Conservation (phyloP, 106 monocot genomes). For the Gastrodia elata region DNA sequence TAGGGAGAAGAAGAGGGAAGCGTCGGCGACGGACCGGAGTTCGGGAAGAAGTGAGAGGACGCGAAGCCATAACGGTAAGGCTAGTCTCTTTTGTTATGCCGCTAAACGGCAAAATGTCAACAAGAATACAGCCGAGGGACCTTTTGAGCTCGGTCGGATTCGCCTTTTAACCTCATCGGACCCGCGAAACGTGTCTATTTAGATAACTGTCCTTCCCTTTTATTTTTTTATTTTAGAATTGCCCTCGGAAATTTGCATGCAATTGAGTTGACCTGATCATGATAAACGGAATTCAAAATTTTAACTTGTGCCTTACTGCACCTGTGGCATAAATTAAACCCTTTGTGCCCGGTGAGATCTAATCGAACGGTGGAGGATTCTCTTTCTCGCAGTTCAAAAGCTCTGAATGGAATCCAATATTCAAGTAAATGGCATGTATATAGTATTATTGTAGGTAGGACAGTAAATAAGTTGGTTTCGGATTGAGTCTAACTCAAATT, state of each 20-base stretch:
- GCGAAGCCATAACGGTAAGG: background rate
- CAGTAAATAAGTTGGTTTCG: too few relatives aligned
- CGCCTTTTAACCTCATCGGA: background rate
- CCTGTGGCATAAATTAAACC: too few relatives aligned
- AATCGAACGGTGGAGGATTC: too few relatives aligned
- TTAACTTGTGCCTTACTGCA: too few relatives aligned
- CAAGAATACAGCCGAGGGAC: background rate
- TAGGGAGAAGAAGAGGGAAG: background rate
- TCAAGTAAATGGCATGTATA: too few relatives aligned
- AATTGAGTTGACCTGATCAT: background rate
- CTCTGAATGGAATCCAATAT: too few relatives aligned
- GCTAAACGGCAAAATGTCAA: background rate
- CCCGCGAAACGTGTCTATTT: conserved; percentile 1
- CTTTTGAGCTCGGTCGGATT: background rate
- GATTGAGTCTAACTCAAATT: too few relatives aligned
- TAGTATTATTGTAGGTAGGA: too few relatives aligned
- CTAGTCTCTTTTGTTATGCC: background rate
- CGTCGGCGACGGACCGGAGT: background rate
- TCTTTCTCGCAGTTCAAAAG: background rate
- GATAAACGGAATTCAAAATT: too few relatives aligned
- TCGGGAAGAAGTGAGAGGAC: background rate
- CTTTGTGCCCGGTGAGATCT: too few relatives aligned
- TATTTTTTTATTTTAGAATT: too few relatives aligned
- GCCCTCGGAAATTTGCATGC: background rate
- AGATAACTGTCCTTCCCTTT: background rate